Base-by-base conservation (phyloP, 495 filamentous ascomycete species). In the Aspergillus nanangensis region DNA sequence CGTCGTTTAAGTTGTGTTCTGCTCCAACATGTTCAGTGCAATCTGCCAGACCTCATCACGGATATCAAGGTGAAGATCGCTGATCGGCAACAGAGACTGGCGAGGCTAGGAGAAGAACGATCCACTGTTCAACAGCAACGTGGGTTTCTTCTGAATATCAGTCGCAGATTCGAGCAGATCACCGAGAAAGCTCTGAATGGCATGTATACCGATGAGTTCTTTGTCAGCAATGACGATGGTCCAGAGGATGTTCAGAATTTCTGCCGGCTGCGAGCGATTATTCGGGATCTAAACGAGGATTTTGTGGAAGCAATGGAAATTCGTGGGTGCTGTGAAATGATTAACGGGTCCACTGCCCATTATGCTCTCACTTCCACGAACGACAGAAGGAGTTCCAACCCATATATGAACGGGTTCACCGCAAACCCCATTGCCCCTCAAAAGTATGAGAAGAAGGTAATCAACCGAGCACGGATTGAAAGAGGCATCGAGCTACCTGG, bases 241-340 rank as follows among this genome's bases (percentile, higher is more conserved):
- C 19, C 8, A 5, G 3, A 22, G 2, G 40, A 18, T 9, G 15
- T 5, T 15, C 17, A 34, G n/a, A 33, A 60, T 13, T 29, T 39
- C 31, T 76, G 79, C 45, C 77, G 80, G 8, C 62, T 88, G 7
- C 75, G 86, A 8, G 82, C 84, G 0, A 58, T 78, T 1, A 61
- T 86, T 17, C 79, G 84, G 29, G 72, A 80, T 24, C 51, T 78
- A 15, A 80, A 79, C 45, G 57, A 60, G n/a, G 58, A 67, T 0
- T 88, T 88, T 41, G 72, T 77, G 0, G 61, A 74, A 9, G 55
- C 71, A 0, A 76, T 88, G 48, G 23, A 51, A 0, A 39, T 39
- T 3, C 40, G 51, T 25, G 82, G 81, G 0, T 70, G 77, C 34
- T 47, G 50, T 3, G 58, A 64, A 8, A 19, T 35, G 0, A 53